phyloP scores from a whole-genome alignment of 2,329 filamentous ascomycete genomes.

The Monilinia vaccinii-corymbosi region DNA sequence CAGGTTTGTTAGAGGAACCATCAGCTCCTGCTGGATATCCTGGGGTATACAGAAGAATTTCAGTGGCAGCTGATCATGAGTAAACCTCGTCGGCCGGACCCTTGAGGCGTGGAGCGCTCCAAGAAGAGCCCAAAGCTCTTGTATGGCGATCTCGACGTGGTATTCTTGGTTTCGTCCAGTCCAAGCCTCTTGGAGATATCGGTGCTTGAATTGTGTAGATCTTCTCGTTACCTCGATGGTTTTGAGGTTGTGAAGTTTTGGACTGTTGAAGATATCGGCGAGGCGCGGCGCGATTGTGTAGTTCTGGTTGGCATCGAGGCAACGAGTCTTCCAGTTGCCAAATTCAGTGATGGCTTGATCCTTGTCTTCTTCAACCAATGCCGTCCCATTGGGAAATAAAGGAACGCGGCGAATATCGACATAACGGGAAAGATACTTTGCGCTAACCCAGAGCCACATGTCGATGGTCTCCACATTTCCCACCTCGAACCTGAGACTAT shows the following conservation, averaged over 20 bases:
- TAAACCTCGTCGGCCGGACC: background rate
- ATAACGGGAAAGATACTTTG: background rate
- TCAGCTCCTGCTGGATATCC: background rate
- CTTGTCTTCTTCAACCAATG: background rate
- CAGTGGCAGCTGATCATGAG: background rate
- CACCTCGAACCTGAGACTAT: background rate
- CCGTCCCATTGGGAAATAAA: background rate
- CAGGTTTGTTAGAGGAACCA: background rate
- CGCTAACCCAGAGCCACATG: background rate
- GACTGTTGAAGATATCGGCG: background rate
- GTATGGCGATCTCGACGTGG: background rate
- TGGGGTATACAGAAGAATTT: background rate
- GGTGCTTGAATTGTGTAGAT: background rate
- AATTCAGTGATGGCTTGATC: background rate
- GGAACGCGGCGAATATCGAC: background rate
- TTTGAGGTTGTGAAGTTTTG: background rate
- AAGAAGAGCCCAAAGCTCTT: background rate
- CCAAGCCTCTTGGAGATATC: background rate
- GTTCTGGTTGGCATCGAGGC: background rate
- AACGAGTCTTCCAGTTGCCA: background rate
- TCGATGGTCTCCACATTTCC: background rate
- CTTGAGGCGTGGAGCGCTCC: background rate
- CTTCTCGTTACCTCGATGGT: background rate
- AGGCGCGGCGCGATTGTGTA: background rate
- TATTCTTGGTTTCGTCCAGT: background rate